Evolutionary conservation across 352 stramenopile genomes (phyloP), one percentile per base, ranked within the genome.

Genomic region (Peronospora belbahrii): DNA sequence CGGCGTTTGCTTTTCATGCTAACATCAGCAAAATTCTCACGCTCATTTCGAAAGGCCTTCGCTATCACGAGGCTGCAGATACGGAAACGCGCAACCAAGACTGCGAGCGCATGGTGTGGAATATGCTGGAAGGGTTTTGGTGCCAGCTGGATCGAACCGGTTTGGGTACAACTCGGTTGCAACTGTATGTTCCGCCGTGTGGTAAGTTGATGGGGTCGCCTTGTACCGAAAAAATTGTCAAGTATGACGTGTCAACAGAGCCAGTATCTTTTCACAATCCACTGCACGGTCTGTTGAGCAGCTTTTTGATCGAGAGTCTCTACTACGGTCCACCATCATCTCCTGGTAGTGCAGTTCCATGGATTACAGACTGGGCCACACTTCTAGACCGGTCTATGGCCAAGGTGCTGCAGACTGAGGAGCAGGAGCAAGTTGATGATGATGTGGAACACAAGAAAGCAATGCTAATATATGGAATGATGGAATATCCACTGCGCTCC

Each of bases 1-100:
- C 86, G 5, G 93, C 95, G 0, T 98, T 98, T 70, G 85, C 82
- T 15, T 83, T 98, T 42, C 79, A 88, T 32, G 77, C 73, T 6
- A 79, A 73, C 30, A 63, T 85, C 31, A 87, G 70, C 27, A 82
- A 82, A 32, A 59, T 87, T 14, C 32, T 79, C 13, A 75, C 71
- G 2, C 68, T 81, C 5, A 59, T 87, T 6, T 69, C 70, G 5
- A 87, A 83, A 46, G 73, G 73, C 0, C 35, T 89, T 19, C 78
- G 75, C 11, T 74, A 83, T 35, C 65, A 80, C 22, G 64, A 81
- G 46, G 65, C 62, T 31, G 45, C 28, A 7, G 49, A 65, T 13
- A 53, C 59, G 1, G 62, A 65, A 2, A 31, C 43, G 28, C 57
- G 42, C n/a, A 59, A 57, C 25, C 44, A 41, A 17, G 64, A 70